Evolutionary conservation across 768 basidiomycete genomes (phyloP).

Genomic region (Sarcodon aspratus): DNA sequence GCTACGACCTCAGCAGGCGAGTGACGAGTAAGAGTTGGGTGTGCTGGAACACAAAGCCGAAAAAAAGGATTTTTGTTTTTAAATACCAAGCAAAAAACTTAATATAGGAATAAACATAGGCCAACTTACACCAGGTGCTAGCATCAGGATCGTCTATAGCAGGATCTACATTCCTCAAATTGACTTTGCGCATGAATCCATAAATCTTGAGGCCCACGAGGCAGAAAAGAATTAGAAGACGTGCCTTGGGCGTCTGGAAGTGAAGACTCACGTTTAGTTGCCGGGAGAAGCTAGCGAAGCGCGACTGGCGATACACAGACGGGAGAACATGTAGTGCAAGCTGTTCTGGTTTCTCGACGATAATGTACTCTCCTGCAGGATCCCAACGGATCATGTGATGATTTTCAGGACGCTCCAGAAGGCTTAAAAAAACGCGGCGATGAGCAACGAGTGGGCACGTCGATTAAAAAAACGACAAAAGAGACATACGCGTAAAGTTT

Average conservation of each 20-base stretch:
- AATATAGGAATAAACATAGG: not conserved
- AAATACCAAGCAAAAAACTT: slow-evolving; percentile 7
- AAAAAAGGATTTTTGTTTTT: no score
- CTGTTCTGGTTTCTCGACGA: slow-evolving; percentile 89
- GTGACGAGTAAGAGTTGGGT: slow-evolving; percentile 84
- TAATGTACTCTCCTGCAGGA: slow-evolving; percentile 86
- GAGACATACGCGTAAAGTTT: slow-evolving; percentile 84
- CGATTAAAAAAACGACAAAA: slow-evolving; percentile 6
- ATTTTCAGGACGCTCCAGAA: slow-evolving; percentile 85
- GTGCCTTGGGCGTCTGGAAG: slow-evolving; percentile 18
- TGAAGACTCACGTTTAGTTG: slow-evolving; percentile 69
- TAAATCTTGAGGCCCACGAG: slow-evolving; percentile 56
- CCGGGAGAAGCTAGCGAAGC: slow-evolving; percentile 95
- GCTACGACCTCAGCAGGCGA: slow-evolving; percentile 86
- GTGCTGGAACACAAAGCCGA: slow-evolving; percentile 36
- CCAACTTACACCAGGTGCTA: slow-evolving; percentile 88
- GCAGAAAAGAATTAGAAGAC: slow-evolving; percentile 17
- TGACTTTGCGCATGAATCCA: slow-evolving; percentile 97
- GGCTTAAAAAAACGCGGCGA: slow-evolving; percentile 29
- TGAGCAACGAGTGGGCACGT: slow-evolving; percentile 1
- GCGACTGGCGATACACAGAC: slow-evolving; percentile 89
- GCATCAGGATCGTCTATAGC: slow-evolving; percentile 94
- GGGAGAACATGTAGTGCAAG: slow-evolving; percentile 91
- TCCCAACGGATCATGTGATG: slow-evolving; percentile 98
- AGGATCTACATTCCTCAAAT: slow-evolving; percentile 89